phyloP scores from a whole-genome alignment of 73 alveolate genomes.

The Paramecium biaurelia region DNA sequence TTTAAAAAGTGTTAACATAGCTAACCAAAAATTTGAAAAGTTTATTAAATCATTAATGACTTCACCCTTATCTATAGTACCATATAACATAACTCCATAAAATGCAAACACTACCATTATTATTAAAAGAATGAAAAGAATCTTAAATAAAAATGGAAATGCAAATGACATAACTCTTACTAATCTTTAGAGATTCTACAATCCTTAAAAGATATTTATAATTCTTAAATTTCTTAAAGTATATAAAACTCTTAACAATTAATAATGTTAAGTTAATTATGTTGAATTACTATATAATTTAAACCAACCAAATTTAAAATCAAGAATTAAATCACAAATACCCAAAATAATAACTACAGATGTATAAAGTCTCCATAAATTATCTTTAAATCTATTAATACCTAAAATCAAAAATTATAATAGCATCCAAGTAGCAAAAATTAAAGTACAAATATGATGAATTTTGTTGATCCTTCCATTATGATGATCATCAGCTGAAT shows the following conservation, averaged over 20 bases:
- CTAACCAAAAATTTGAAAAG: background rate
- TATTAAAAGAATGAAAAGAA: background rate
- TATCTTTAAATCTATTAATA: background rate
- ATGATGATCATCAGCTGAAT: background rate
- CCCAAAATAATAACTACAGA: background rate
- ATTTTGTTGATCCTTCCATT: background rate
- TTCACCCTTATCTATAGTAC: slow-evolving; percentile 22
- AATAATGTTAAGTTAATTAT: background rate
- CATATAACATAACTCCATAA: background rate
- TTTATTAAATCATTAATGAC: slow-evolving; percentile 14
- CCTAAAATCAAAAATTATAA: background rate
- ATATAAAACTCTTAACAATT: background rate
- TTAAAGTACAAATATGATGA: background rate
- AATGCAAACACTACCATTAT: background rate
- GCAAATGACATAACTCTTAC: slow-evolving; percentile 39
- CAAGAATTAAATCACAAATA: background rate
- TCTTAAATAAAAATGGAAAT: background rate
- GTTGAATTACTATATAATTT: background rate
- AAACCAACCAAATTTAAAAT: background rate
- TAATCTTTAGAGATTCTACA: slow-evolving; percentile 1
- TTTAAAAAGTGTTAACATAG: slow-evolving; percentile 8
- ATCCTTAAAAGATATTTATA: background rate
- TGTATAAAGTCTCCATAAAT: slow-evolving; percentile 2
- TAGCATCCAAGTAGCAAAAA: background rate
- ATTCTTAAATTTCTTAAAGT: slow-evolving; percentile 25